phyloP scores from a whole-genome alignment of 139 green algal species.

The Chlorella sp. region DNA sequence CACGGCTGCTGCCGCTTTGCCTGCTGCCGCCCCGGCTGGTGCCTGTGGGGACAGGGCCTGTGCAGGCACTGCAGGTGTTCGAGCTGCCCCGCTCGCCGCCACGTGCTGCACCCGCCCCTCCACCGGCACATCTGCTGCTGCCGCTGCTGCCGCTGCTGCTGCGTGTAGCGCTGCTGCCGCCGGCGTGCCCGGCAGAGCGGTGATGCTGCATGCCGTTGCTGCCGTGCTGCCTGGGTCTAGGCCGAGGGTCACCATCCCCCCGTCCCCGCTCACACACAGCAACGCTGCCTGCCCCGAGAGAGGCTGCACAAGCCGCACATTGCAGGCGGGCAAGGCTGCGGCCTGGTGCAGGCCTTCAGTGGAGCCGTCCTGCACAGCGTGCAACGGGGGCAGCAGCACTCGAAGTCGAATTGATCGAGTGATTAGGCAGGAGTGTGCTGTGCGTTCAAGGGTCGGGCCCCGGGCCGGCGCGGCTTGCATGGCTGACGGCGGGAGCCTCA shows the following conservation, averaged over 20 bases:
- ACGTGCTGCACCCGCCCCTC: background rate
- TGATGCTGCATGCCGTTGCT: background rate
- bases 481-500: background rate
- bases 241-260: background rate
- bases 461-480: too few relatives aligned
- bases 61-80: background rate
- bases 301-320: conserved; percentile 14
- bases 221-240: background rate
- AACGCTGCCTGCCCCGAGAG: background rate
- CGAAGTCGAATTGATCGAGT: too few relatives aligned
- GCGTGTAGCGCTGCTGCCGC: background rate
- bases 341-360: background rate
- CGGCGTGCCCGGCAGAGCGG: background rate
- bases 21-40: background rate
- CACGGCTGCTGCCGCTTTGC: background rate
- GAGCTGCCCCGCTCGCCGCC: background rate
- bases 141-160: background rate
- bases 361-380: conserved; percentile 10
- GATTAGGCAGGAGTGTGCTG: too few relatives aligned
- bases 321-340: background rate
- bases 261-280: conserved; percentile 2
- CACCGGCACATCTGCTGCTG: background rate
- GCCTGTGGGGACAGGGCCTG: background rate
- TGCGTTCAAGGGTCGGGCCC: too few relatives aligned
- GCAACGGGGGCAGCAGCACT: background rate